Conservation (phyloP, 1,139 yeast genomes). For the Yamadazyma trypodendri region DNA sequence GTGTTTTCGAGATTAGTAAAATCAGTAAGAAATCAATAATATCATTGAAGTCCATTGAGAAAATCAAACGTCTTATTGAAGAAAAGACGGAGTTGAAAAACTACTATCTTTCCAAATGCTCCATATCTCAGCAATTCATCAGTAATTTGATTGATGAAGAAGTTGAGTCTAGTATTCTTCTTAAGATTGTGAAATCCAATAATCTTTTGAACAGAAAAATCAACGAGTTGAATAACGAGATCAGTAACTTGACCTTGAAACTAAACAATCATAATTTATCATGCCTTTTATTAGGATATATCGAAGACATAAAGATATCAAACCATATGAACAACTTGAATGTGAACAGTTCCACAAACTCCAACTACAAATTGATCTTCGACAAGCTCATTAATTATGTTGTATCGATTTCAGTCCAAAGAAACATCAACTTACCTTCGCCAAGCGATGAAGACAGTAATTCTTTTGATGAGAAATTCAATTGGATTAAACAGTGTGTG, state of each 20-base stretch:
- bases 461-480: constrained; percentile 30
- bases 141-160: constrained; percentile 25
- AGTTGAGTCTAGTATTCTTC: constrained; percentile 27
- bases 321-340: constrained; percentile 6
- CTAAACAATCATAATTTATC: constrained; percentile 44
- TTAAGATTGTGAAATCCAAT: constrained; percentile 36
- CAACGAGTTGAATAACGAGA: constrained; percentile 26
- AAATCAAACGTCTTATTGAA: constrained; percentile 28
- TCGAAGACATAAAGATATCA: constrained; percentile 41
- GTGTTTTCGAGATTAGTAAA: constrained; percentile 42
- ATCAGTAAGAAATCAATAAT: constrained; percentile 37
- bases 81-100: constrained; percentile 32
- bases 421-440: constrained; percentile 45
- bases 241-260: constrained; percentile 27
- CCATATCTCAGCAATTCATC: constrained; percentile 38
- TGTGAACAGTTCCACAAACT: constrained; percentile 6
- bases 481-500: constrained; percentile 58
- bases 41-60: constrained; percentile 28
- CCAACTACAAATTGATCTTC: constrained; percentile 17
- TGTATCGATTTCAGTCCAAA: constrained; percentile 55
- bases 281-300: constrained; percentile 45
- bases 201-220: constrained; percentile 34
- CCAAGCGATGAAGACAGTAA: constrained; percentile 23
- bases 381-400: constrained; percentile 55
- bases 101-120: constrained; percentile 32